phyloP scores from a whole-genome alignment of 306 rosid species.

The Cucumis cinereus region DNA sequence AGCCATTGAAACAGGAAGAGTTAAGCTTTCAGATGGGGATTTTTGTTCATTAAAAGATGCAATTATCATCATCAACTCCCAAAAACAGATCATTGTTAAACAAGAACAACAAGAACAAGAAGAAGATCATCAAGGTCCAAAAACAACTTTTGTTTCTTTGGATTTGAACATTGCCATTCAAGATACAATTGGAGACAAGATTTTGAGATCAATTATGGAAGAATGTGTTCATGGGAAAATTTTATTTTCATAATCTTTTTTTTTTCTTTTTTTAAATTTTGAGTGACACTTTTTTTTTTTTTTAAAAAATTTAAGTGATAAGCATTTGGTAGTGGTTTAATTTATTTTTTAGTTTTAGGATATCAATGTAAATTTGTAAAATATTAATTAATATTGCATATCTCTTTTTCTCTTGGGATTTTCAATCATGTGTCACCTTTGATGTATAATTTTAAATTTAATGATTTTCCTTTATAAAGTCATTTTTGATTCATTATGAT shows the following conservation, averaged over 20 bases:
- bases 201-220: slow-evolving; percentile 27
- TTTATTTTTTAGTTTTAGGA: background rate
- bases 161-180: slow-evolving; percentile 65
- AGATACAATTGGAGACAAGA: slow-evolving; percentile 12
- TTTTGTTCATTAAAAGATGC: slow-evolving; percentile 56
- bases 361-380: slow-evolving; percentile 5
- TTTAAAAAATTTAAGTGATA: too few relatives aligned
- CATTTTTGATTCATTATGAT: background rate
- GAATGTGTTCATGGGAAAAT: slow-evolving; percentile 52
- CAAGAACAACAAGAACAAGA: slow-evolving; percentile 11
- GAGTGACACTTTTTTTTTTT: slow-evolving; percentile 15
- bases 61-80: slow-evolving; percentile 51
- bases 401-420: background rate
- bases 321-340: background rate
- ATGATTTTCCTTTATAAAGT: background rate
- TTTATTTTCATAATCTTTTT: slow-evolving; percentile 16
- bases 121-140: too few relatives aligned
- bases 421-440: background rate
- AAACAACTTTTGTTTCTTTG: background rate
- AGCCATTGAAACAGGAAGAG: slow-evolving; percentile 46
- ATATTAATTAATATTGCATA: background rate
- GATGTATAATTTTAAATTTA: background rate
- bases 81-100: slow-evolving; percentile 20
- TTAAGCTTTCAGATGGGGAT: slow-evolving; percentile 40
- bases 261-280: background rate